Conservation (phyloP, 2,329 filamentous ascomycete genomes). For the Neophaeococcomyces aloes region DNA sequence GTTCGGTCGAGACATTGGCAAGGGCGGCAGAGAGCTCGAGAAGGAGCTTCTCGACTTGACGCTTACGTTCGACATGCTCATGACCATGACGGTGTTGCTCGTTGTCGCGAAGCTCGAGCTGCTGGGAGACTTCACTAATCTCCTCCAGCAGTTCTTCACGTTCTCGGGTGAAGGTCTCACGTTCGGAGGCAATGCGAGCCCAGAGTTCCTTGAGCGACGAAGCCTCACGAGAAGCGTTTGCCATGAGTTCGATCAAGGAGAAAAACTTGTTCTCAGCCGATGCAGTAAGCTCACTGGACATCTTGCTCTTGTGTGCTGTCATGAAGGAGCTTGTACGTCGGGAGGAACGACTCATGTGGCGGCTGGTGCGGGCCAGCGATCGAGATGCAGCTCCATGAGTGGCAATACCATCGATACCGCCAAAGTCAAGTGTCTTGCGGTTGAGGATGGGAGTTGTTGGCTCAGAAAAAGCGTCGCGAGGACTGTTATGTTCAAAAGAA, state of each 20-base stretch:
- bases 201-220: slow-evolving; percentile 25
- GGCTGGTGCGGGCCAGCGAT: background rate
- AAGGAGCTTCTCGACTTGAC: slow-evolving; percentile 23
- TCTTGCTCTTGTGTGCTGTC: slow-evolving; percentile 12
- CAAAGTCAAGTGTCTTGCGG: slow-evolving; percentile 2
- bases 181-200: slow-evolving; percentile 23
- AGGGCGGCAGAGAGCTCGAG: slow-evolving; percentile 23
- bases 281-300: slow-evolving; percentile 23
- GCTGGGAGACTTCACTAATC: slow-evolving; percentile 23
- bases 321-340: slow-evolving; percentile 10
- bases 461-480: slow-evolving; percentile 5
- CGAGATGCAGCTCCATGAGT: background rate
- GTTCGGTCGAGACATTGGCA: slow-evolving; percentile 19
- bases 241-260: slow-evolving; percentile 25
- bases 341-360: slow-evolving; percentile 3
- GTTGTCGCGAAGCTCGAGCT: slow-evolving; percentile 21
- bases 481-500: background rate
- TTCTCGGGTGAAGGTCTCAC: slow-evolving; percentile 23
- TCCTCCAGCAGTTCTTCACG: slow-evolving; percentile 23
- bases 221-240: slow-evolving; percentile 24
- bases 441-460: slow-evolving; percentile 1
- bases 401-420: too few relatives aligned
- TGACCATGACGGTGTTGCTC: slow-evolving; percentile 15
- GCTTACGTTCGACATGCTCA: slow-evolving; percentile 21
- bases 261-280: slow-evolving; percentile 26